phyloP scores from a whole-genome alignment of 2,329 filamentous ascomycete genomes.

The Arthrobotrys musiformis region DNA sequence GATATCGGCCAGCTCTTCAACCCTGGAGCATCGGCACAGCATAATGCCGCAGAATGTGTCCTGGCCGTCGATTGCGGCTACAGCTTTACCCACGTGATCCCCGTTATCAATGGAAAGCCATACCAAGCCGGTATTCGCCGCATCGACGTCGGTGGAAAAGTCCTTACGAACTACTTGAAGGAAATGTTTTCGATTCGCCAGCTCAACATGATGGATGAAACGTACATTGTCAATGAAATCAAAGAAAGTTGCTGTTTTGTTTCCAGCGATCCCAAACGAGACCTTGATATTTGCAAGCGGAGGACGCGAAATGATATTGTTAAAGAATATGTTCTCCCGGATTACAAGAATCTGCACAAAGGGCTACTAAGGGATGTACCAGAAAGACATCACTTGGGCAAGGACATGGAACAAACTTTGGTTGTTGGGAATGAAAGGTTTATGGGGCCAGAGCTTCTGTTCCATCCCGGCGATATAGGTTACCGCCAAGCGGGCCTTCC shows the following conservation, averaged over 20 bases:
- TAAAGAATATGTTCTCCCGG: conserved; percentile 84
- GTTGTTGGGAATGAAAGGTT: conserved; percentile 94
- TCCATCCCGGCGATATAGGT: conserved; percentile 85
- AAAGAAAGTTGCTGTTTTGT: conserved; percentile 92
- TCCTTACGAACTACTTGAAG: conserved; percentile 91
- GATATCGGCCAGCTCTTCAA: conserved; percentile 76
- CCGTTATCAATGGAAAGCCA: conserved; percentile 81
- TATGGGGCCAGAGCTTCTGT: conserved; percentile 86
- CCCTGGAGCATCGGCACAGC: conserved; percentile 63
- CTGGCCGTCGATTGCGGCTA: conserved; percentile 91
- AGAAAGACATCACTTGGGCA: conserved; percentile 63
- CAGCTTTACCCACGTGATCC: conserved; percentile 90
- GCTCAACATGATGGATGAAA: conserved; percentile 95
- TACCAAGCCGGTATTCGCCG: conserved; percentile 83
- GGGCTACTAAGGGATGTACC: conserved; percentile 75
- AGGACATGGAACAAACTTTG: conserved; percentile 77
- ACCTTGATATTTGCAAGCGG: conserved; percentile 78
- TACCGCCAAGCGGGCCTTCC: conserved; percentile 84
- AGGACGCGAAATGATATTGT: conserved; percentile 67
- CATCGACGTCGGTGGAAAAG: conserved; percentile 90
- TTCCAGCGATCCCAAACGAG: conserved; percentile 76
- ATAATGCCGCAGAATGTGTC: conserved; percentile 78
- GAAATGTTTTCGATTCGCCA: conserved; percentile 89
- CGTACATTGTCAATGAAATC: conserved; percentile 92
- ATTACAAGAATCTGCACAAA: conserved; percentile 72